Base-by-base conservation (phyloP, 1,284 basidiomycete genomes). In the Phellopilus nigrolimitatus region DNA sequence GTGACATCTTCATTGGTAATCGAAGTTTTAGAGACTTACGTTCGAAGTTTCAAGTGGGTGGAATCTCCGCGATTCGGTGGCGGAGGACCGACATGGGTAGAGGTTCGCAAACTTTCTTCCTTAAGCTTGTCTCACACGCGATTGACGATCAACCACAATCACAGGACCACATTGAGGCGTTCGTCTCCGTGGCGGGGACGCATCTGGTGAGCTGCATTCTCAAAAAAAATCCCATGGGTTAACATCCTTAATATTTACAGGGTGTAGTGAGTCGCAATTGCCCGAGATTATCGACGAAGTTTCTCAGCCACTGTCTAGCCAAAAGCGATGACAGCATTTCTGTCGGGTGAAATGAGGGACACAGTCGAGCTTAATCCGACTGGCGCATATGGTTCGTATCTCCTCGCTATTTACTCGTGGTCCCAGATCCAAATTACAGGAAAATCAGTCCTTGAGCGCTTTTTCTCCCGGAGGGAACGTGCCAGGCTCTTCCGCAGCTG, bases 291-390 rank as follows among this genome's bases (percentile, higher is more conserved):
- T 33, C 4, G 9, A 25, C 24, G 28, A 33, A 13, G 27, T 5
- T 49, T 17, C 15, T 19, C 25, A 42, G 22, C 13, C 15, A 17
- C 8, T 15, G 10, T 17, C 3, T 55, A 90, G 88, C 73, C 91
- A 2, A 99, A 98, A 69, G 91, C 95, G 0, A 97, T 98, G 91
- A 74, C 94, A 0, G 95, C 95, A 3, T 92, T 98, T 65, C 72
- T 99, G 25, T 94, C 91, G 0, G 90, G 90, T 7, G 91, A 92
- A 62, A 97, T 97, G 95, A 85, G 87, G 66, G 92, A 98, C 61
- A 98, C 95, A 0, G 95, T 97, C 7, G 90, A 97, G 64, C 76
- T 94, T 65, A 88, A 92, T 61, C 90, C 91, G 12, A 88, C 88
- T 5, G 89, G 88, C 15, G 80, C 85, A 46, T 92, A 91, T 64